Evolutionary conservation across 495 filamentous ascomycete species (phyloP), one percentile per base, ranked within the genome.

Genomic region (Jackrogersella multiformis): DNA sequence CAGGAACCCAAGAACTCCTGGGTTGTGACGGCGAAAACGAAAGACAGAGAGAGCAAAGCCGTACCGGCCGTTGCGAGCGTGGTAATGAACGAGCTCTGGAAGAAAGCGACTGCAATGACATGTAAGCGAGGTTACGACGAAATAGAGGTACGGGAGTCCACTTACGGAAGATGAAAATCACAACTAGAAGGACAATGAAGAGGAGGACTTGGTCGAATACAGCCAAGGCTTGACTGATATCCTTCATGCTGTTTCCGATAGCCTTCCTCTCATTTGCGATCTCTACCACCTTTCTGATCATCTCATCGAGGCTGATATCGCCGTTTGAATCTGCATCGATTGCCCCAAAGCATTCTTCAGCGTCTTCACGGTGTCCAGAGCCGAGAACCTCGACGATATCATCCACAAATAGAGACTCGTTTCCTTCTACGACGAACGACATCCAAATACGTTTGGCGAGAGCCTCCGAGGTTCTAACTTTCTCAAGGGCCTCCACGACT

Each of bases 1-100:
- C 94, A 97, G 15, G 92, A 96, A 45, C 93, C 94, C 10, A 98
- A 84, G 54, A 99, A 88, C 77, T 99, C 95, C 77, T 98, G 94
- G 0, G 90, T 88, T 3, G 93, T 98, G 63, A 88, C 87, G 15
- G 93, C 87, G 74, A 99, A 98, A 60, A 97, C 89, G 79, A 98
- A 99, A 51, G 93, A 97, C 45, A 97, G 78, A 4, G 94, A 97
- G 5, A 99, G 88, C 45, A 99, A 82, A 1, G 94, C 88, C n/a
- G 94, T 97, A 54, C 94, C 95, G 55, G 93, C 91, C n/a, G 95
- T 96, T 1, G 94, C 90, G 21, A 99, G 88, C 16, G 93, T 96
- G 6, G 91, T 92, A 38, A 90, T 87, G 64, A 97, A 93, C 59
- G 85, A 90, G 66, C 81, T 89, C 70, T 94, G 92, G 70, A 97